These are phyloP conservation scores for Zygosaccharomyces rouxii DNA, from an alignment of 805 yeast genomes.

Conservation along the genomic window DNA sequence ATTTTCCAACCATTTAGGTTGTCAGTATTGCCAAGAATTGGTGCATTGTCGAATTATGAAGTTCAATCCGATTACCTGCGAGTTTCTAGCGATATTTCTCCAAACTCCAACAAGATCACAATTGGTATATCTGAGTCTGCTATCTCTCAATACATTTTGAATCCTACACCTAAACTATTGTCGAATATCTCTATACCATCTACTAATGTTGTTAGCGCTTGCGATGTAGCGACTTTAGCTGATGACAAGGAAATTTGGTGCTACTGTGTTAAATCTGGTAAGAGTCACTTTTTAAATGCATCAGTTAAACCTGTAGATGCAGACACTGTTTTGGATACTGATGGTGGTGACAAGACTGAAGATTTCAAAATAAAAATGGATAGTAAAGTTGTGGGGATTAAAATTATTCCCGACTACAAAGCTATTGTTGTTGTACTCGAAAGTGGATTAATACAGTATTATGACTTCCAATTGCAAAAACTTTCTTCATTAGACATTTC, in stretches of 20 bases:
- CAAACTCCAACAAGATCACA: conserved; percentile 29
- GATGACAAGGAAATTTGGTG: conserved; percentile 26
- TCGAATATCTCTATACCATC: conserved; percentile 34
- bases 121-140: conserved; percentile 36
- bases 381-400: conserved; percentile 18
- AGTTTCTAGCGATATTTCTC: conserved; percentile 23
- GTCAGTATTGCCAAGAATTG: conserved; percentile 32
- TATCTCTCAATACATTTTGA: conserved; percentile 33
- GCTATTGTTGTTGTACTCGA: conserved; percentile 25
- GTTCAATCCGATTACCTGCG: conserved; percentile 25
- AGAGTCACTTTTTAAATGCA: conserved; percentile 19
- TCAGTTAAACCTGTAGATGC: conserved; percentile 13
- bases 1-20: conserved; percentile 36
- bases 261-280: conserved; percentile 23
- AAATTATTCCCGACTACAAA: conserved; percentile 17
- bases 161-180: conserved; percentile 36
- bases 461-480: conserved; percentile 25
- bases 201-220: conserved; percentile 33
- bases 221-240: conserved; percentile 19
- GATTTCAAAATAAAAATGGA: conserved; percentile 16
- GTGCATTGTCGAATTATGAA: conserved; percentile 26
- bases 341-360: conserved; percentile 16
- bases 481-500: conserved; percentile 22
- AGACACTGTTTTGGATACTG: conserved; percentile 14
- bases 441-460: conserved; percentile 31